These are phyloP conservation scores for Fragosphaeria purpurea DNA, from an alignment of 2,329 filamentous ascomycete genomes.

Conservation along the genomic window DNA sequence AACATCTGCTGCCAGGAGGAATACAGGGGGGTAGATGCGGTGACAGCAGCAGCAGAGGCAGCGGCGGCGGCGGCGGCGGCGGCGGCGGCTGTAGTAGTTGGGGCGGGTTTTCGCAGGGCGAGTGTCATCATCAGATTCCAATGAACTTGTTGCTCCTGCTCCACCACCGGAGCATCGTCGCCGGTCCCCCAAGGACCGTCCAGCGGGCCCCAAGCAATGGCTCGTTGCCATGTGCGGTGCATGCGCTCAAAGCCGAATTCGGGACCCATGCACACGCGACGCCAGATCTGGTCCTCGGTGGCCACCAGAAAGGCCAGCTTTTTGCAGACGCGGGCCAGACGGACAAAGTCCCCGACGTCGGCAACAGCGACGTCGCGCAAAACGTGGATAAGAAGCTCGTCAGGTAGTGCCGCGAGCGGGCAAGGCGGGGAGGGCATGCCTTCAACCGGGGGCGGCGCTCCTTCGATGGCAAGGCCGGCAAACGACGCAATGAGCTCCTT, in stretches of 20 bases:
- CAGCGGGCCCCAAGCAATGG: constrained; percentile 45
- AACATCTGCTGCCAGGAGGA: constrained; percentile 61
- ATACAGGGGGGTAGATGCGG: constrained; percentile 11
- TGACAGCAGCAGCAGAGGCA: too few species aligned
- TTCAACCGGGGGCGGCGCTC: constrained; percentile 58
- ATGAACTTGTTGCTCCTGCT: constrained; percentile 16
- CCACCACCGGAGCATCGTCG: neutral
- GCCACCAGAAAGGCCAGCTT: constrained; percentile 74
- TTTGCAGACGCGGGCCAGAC: constrained; percentile 74
- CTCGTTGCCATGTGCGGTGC: constrained; percentile 67
- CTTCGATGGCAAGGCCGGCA: constrained; percentile 56
- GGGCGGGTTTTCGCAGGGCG: constrained; percentile 28
- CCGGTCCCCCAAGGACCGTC: constrained; percentile 11
- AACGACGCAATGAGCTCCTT: constrained; percentile 70
- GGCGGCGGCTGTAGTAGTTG: too few species aligned
- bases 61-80: too few species aligned
- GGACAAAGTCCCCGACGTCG: constrained; percentile 69
- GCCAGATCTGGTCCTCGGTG: constrained; percentile 82
- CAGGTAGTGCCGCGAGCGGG: constrained; percentile 65
- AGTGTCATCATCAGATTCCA: constrained; percentile 27
- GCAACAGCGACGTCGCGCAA: constrained; percentile 58
- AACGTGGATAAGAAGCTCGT: constrained; percentile 77
- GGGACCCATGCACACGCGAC: constrained; percentile 55
- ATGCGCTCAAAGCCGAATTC: constrained; percentile 75
- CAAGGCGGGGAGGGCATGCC: constrained; percentile 66